A percentile compares a stretch with the other conserved stretches of the same genome.
phyloP scores from a whole-genome alignment of 202 grass and related monocot species.

The Brachypodium distachyon region DNA sequence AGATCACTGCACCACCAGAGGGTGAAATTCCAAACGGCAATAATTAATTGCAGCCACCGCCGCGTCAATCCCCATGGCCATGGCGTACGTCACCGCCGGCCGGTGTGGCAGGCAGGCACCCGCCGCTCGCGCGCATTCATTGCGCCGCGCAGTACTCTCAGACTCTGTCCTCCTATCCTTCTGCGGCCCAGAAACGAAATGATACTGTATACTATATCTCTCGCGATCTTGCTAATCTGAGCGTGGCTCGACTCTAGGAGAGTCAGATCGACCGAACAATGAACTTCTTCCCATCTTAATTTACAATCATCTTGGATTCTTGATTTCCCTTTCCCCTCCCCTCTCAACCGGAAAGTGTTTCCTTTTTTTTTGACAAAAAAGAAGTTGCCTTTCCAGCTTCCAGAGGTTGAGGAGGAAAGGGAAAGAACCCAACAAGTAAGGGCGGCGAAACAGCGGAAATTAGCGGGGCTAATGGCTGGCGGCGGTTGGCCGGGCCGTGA shows the following conservation, averaged over 20 bases:
- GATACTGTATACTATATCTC: not conserved
- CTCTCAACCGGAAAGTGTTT: not conserved
- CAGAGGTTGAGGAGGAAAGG: not conserved
- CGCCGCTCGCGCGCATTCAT: not conserved
- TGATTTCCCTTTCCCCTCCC: not conserved
- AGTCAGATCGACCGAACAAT: not conserved
- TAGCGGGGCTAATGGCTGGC: not conserved
- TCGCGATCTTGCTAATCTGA: not conserved
- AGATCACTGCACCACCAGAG: not conserved
- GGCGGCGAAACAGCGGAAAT: not conserved
- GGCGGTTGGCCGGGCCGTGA: not conserved
- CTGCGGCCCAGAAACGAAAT: not conserved
- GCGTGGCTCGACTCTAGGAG: not conserved
- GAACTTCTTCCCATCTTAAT: not conserved
- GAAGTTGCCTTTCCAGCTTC: not conserved
- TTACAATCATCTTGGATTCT: not conserved
- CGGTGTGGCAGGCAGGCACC: too few relatives aligned
- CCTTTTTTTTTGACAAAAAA: not conserved
- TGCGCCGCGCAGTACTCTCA: not conserved
- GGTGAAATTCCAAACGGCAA: not conserved
- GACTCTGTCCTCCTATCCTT: not conserved
- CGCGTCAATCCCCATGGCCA: not conserved
- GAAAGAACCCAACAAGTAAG: not conserved
- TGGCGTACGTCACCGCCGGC: not conserved
- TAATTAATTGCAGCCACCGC: not conserved